Evolutionary conservation across 1,284 basidiomycete species (phyloP), one percentile per base, ranked within the genome.

Genomic region (Boletus smithii): DNA sequence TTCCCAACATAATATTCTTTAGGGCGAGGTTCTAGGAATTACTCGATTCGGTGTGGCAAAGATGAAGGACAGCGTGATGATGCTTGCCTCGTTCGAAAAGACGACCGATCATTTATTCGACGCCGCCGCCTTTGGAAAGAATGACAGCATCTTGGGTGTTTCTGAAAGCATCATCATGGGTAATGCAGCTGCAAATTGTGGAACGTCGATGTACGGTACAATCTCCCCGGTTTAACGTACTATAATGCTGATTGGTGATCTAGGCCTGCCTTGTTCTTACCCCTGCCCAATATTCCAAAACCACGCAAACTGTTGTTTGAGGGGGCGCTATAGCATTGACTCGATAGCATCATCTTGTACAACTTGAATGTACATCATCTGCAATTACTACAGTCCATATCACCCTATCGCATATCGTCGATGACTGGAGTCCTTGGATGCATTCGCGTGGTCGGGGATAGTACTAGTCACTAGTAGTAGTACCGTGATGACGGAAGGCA

Each of bases 141-240:
- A 86, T 46, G 97, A 99, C 63, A 83, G 81, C 48, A 97, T 99
- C 50, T 85, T 92, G 29, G 97, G 97, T 49, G 95, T 99, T 0
- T 97, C 94, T 16, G 97, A 99, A 69, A 97, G 95, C 66, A 99
- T 99, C 68, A 99, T 99, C 67, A 97, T 99, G 92, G 95, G 97
- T 27, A 97, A 97, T 61, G 88, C 95, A n/a, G 93, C 95, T 0
- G 87, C 93, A 17, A 89, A 85, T 54, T 95, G 95, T 61, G 95
- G 95, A 23, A 98, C 95, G 18, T 95, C 93, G 0, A 85, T 95
- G 91, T 92, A 61, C 61, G 84, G 74, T 30, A 16, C 29, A 22
- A 17, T 39, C 33, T 39, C 41, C 45, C 29, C 38, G 27, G 14
- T 43, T 44, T 8, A 7, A 24, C 10, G 4, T n/a, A 20, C 16